Percentiles rank a stretch among this genome's conserved stretches.
Conservation (phyloP, 164 flowering plant species). For the Hamamelis virginiana region DNA sequence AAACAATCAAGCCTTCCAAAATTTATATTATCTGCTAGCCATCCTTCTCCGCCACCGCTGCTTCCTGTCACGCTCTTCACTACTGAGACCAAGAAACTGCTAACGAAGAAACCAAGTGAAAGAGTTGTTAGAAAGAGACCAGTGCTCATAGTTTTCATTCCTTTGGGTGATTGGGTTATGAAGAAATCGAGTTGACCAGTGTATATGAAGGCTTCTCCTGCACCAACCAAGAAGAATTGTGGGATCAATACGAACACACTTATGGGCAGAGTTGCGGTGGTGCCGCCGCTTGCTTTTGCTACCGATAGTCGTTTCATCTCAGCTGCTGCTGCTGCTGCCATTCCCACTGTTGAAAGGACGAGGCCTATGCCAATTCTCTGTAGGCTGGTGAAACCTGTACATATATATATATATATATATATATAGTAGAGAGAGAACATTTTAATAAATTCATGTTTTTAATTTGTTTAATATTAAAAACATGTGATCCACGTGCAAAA, state of each 20-base stretch:
- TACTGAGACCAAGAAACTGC: conserved; percentile 75
- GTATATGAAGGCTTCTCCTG: conserved; percentile 97
- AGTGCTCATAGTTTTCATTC: conserved; percentile 99
- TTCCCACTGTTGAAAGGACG: conserved; percentile 63
- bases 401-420: too few species aligned
- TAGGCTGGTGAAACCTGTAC: conserved; percentile 75
- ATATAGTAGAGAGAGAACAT: too few species aligned
- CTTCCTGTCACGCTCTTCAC: conserved; percentile 59
- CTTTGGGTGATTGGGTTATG: conserved; percentile 89
- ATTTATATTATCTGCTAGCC: conserved; percentile 81
- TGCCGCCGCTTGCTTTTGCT: conserved; percentile 33
- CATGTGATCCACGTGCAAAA: too few species aligned
- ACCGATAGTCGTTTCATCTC: conserved; percentile 71
- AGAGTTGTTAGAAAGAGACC: conserved; percentile 90
- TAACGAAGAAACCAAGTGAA: conserved; percentile 86
- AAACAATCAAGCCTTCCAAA: conserved; percentile 72
- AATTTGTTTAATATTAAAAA: too few species aligned
- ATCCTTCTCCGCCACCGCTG: conserved; percentile 40
- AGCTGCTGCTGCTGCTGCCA: conserved; percentile 71
- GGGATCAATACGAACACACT: conserved; percentile 79
- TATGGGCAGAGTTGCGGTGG: conserved; percentile 45
- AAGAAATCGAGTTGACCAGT: conserved; percentile 97
- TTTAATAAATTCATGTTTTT: too few species aligned
- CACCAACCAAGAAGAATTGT: conserved; percentile 84
- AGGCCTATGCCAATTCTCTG: conserved; percentile 82